These are phyloP conservation scores for Leptodermis oblonga DNA, from an alignment of 257 asterid species.

Conservation along the genomic window DNA sequence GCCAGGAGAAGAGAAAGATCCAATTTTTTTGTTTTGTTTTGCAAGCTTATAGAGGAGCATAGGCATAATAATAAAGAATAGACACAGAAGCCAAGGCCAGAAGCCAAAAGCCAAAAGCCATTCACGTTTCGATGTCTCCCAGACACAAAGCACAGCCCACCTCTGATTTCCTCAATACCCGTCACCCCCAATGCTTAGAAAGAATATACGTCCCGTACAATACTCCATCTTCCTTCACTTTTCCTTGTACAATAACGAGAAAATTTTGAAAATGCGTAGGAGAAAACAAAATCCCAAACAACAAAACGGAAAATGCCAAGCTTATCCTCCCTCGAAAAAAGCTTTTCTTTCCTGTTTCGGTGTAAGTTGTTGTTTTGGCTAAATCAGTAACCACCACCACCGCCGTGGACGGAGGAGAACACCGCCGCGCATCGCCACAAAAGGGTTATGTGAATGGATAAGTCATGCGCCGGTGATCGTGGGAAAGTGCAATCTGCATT, in stretches of 20 bases:
- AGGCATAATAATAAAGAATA: slow-evolving; percentile 1
- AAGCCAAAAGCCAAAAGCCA: slow-evolving; percentile 20
- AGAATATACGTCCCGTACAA: not conserved
- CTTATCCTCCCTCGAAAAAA: not conserved
- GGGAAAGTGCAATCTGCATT: not conserved
- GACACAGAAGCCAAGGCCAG: slow-evolving; percentile 23
- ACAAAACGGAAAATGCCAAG: slow-evolving; percentile 6
- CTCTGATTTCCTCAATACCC: slow-evolving; percentile 12
- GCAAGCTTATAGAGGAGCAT: too few species aligned
- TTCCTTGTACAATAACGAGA: not conserved
- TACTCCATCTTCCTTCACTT: not conserved
- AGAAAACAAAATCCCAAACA: slow-evolving; percentile 15
- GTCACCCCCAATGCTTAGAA: slow-evolving; percentile 15
- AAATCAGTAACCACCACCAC: slow-evolving; percentile 11
- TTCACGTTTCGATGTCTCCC: slow-evolving; percentile 59
- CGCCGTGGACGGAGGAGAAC: not conserved
- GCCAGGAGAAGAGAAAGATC: not conserved
- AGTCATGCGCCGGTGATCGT: not conserved
- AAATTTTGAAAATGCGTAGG: slow-evolving; percentile 6
- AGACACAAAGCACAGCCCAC: slow-evolving; percentile 37
- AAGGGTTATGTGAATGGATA: not conserved
- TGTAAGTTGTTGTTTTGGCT: not conserved
- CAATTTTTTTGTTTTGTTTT: not conserved
- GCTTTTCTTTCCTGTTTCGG: not conserved
- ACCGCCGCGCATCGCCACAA: not conserved